These are phyloP conservation scores for Penicillium taxi DNA, from an alignment of 495 filamentous ascomycete genomes.

Conservation along the genomic window DNA sequence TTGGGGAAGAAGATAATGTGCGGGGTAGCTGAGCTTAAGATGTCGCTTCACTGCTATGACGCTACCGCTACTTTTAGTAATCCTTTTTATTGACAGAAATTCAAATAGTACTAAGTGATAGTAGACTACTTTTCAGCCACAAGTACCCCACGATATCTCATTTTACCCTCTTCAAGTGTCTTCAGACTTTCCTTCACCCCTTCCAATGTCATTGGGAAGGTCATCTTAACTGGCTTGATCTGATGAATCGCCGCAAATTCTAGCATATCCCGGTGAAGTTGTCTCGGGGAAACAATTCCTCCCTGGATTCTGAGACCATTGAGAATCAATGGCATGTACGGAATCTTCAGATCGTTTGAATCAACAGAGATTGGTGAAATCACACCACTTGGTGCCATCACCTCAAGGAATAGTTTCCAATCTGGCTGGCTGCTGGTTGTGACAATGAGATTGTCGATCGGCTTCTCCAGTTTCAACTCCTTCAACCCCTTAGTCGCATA, in stretches of 20 bases:
- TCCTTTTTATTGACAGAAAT: too few relatives aligned
- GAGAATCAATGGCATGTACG: constrained; percentile 41
- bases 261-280: constrained; percentile 48
- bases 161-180: constrained; percentile 45
- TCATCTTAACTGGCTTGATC: constrained; percentile 49
- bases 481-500: constrained; percentile 36
- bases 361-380: constrained; percentile 48
- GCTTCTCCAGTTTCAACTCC: constrained; percentile 25
- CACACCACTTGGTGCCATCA: constrained; percentile 39
- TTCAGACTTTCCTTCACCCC: constrained; percentile 47
- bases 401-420: constrained; percentile 27
- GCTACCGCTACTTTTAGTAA: too few relatives aligned
- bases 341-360: constrained; percentile 43
- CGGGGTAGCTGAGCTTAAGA: too few relatives aligned
- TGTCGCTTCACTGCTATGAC: too few relatives aligned
- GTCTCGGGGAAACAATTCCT: constrained; percentile 42
- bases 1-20: constrained; percentile 14
- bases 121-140: constrained; percentile 15
- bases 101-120: too few relatives aligned
- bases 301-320: constrained; percentile 46
- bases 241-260: constrained; percentile 47
- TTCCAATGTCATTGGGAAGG: constrained; percentile 47
- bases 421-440: constrained; percentile 39
- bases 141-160: constrained; percentile 52
- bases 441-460: constrained; percentile 40